These are phyloP conservation scores for Rhodotorula toruloides DNA, from an alignment of 768 basidiomycete genomes.

Conservation along the genomic window DNA sequence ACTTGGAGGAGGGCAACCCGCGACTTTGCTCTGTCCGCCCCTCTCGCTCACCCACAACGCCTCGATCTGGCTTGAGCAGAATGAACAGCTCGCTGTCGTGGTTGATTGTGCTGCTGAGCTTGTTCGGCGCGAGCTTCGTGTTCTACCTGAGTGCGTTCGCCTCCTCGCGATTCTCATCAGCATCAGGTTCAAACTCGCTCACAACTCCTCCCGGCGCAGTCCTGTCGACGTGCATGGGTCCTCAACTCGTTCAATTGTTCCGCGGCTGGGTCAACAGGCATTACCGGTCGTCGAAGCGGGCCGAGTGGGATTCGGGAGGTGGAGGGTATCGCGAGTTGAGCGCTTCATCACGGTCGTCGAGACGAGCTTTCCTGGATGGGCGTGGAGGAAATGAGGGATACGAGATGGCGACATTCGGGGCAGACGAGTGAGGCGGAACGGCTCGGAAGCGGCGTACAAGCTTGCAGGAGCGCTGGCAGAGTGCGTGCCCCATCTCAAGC, in stretches of 20 bases:
- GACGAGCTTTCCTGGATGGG: conserved; percentile 13
- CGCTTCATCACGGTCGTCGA: neutral
- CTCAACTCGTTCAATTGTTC: neutral
- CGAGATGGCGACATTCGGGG: conserved; percentile 23
- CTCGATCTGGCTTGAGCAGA: too few relatives aligned
- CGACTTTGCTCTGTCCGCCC: too few relatives aligned
- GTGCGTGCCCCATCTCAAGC: too few relatives aligned
- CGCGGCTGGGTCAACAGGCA: neutral
- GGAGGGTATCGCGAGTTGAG: conserved; percentile 9
- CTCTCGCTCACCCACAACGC: neutral
- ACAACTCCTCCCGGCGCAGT: neutral
- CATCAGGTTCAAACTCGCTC: neutral
- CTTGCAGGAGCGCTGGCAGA: too few relatives aligned
- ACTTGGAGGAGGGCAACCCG: too few relatives aligned
- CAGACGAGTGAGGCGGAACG: too few relatives aligned
- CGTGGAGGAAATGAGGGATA: conserved; percentile 20
- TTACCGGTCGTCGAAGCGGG: conserved; percentile 1
- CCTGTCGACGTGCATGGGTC: conserved; percentile 16
- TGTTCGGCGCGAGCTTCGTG: neutral
- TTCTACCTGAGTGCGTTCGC: conserved; percentile 6
- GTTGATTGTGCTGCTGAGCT: neutral
- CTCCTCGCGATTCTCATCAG: neutral
- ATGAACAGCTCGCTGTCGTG: conserved; percentile 3
- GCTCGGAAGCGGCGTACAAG: too few relatives aligned
- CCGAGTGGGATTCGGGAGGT: conserved; percentile 22